Base-by-base conservation (phyloP, 2,329 filamentous ascomycete genomes). In the Penicillium fuscoglaucum region DNA sequence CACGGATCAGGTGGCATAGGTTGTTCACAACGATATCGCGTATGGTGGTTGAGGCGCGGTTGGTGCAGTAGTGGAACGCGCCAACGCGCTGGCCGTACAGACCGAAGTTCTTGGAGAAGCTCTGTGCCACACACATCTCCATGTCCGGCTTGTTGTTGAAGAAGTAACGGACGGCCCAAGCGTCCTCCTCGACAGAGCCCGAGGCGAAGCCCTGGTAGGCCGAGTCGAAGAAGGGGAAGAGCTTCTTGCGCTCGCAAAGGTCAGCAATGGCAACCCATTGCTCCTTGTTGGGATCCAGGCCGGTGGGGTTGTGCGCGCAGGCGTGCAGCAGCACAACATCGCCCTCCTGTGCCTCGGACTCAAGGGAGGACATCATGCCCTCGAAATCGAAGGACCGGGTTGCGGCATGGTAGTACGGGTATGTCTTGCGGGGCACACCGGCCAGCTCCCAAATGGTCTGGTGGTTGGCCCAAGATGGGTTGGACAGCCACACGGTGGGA, bases 141-240 rank as follows among this genome's bases (percentile, higher is more conserved):
- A 96, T 95, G 78, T 93, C 92, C 0, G 72, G 71, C 64, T 74
- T 72, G 76, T 93, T 86, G 73, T 93, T 89, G 68, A 96, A 84
- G 73, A 98, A 97, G 83, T 96, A 90, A 66, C 91, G 89, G 62
- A 98, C 87, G 15, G 93, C 91, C 82, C 88, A 91, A 61, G 90
- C 91, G 73, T 99, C 95, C 59, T 88, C 86, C 68, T 86, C 85
- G 37, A 96, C 84, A 72, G 95, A 88, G 51, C 95, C 95, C 3
- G 93, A 96, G 2, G 93, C 93, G 72, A 98, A 99, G 46, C 95
- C 95, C 79, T 98, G 95, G 81, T 99, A 99, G 55, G 93, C 93
- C 60, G 87, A 91, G 82, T 99, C 95, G 78, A 99, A 98, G 85
- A 98, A 97, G 67, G 93, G 93, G 79, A 98, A 96, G 76, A 96